Percentiles rank a stretch among this genome's conserved stretches.
phyloP scores from a whole-genome alignment of 2,329 filamentous ascomycete genomes.

The Pseudogymnoascus sp. region DNA sequence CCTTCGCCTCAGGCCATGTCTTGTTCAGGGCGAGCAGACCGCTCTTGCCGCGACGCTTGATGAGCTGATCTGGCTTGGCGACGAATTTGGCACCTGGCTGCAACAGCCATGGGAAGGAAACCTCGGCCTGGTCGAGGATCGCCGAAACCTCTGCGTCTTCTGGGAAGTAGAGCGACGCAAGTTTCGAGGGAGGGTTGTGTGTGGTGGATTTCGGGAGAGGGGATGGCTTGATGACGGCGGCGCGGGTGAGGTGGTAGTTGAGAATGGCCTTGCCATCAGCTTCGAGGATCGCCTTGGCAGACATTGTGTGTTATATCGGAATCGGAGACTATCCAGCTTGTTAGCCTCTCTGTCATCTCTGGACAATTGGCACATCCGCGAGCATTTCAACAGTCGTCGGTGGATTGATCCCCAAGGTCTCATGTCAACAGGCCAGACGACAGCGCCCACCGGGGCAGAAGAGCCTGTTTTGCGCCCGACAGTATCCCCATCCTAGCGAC shows the following conservation, averaged over 20 bases:
- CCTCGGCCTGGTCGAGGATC: constrained; percentile 90
- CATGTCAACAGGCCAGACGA: not conserved
- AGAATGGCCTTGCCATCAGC: constrained; percentile 99
- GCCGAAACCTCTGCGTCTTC: constrained; percentile 76
- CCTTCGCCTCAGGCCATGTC: constrained; percentile 87
- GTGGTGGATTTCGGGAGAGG: constrained; percentile 75
- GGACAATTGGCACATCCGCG: not conserved
- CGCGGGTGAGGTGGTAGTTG: constrained; percentile 99
- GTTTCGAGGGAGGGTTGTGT: constrained; percentile 87
- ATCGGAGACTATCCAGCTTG: not conserved
- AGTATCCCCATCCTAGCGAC: not conserved
- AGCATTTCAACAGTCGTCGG: not conserved
- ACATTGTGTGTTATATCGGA: constrained; percentile 51
- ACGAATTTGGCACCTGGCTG: constrained; percentile 81
- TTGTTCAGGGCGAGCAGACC: constrained; percentile 95
- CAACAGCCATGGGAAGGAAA: constrained; percentile 94
- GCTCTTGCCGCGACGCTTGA: constrained; percentile 99
- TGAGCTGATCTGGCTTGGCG: constrained; percentile 98
- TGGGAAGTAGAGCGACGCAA: constrained; percentile 88
- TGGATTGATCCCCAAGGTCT: not conserved
- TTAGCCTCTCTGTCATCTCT: not conserved
- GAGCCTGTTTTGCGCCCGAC: not conserved
- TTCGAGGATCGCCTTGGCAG: constrained; percentile 95
- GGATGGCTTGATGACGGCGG: constrained; percentile 94
- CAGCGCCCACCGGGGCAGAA: not conserved